Conservation (phyloP, 768 basidiomycete species). For the Symmetrospora coprosmae region DNA sequence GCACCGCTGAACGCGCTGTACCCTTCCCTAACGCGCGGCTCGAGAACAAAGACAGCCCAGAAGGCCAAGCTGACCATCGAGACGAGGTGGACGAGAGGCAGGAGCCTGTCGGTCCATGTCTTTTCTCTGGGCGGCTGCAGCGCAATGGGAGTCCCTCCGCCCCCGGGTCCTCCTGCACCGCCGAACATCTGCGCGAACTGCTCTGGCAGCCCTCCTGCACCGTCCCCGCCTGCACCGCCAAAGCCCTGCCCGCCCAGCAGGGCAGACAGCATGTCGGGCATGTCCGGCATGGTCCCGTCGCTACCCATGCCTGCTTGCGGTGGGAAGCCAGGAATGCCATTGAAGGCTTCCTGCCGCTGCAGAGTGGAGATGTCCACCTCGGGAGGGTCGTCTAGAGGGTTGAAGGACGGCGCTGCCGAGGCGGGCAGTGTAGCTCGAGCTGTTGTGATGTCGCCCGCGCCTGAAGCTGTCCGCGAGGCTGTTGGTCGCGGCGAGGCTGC, state of each 20-base stretch:
- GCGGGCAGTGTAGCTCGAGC: conserved; percentile 1
- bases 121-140: conserved; percentile 18
- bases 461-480: neutral
- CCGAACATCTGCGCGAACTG: conserved; percentile 21
- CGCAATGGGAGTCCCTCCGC: conserved; percentile 2
- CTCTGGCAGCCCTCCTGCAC: neutral
- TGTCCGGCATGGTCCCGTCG: neutral
- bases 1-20: neutral
- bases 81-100: conserved; percentile 31
- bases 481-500: neutral
- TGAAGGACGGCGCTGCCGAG: conserved; percentile 16
- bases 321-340: neutral
- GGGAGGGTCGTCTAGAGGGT: conserved; percentile 19
- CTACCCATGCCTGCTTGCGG: neutral
- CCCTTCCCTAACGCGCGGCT: conserved; percentile 24
- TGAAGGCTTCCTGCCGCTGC: neutral
- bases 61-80: conserved; percentile 29
- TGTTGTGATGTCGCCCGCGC: neutral
- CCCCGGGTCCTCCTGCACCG: neutral
- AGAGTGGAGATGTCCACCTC: conserved; percentile 17
- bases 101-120: conserved; percentile 28
- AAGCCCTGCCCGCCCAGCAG: conserved; percentile 6
- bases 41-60: conserved; percentile 27
- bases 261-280: conserved; percentile 11
- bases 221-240: neutral